phyloP scores from a whole-genome alignment of 148 eudicot species.

The Chenopodium album region DNA sequence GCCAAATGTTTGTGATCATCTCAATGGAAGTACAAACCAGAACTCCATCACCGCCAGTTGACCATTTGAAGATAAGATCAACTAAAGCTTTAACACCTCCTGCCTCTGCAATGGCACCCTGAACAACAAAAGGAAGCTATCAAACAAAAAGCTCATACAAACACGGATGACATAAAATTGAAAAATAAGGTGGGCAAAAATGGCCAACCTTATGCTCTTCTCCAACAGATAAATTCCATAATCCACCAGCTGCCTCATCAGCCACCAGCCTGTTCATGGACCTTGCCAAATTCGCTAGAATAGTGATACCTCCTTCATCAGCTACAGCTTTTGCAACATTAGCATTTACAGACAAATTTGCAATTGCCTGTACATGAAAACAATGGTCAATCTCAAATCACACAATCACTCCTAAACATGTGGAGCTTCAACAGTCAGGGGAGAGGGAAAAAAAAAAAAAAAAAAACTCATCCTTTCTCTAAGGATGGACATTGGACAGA shows the following conservation, averaged over 20 bases:
- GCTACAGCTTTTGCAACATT: conserved; percentile 97
- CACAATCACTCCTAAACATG: conserved; percentile 2
- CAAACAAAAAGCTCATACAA: conserved; percentile 4
- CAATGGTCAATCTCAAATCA: neutral
- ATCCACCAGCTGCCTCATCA: conserved; percentile 99
- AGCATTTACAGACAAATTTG: conserved; percentile 91
- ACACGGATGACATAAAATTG: neutral
- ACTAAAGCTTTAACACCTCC: conserved; percentile 91
- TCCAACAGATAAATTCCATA: conserved; percentile 98
- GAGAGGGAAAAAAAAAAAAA: no score
- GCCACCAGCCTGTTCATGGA: conserved; percentile 94
- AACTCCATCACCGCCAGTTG: conserved; percentile 85
- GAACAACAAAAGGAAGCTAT: conserved; percentile 22
- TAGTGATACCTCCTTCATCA: conserved; percentile 82
- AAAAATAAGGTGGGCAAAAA: conserved; percentile 11
- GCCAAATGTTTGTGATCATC: neutral
- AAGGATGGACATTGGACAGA: neutral
- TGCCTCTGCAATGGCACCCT: conserved; percentile 95
- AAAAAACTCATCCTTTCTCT: neutral
- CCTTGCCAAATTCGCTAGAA: conserved; percentile 78
- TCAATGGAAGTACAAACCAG: conserved; percentile 56
- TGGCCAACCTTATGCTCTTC: conserved; percentile 93
- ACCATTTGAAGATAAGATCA: conserved; percentile 93
- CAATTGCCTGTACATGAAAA: conserved; percentile 68
- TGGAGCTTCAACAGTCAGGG: neutral